A percentile compares a stretch with the other conserved stretches of the same genome.
These are phyloP conservation scores for Candida jianshihensis DNA, from an alignment of 805 yeast species.

Conservation along the genomic window DNA sequence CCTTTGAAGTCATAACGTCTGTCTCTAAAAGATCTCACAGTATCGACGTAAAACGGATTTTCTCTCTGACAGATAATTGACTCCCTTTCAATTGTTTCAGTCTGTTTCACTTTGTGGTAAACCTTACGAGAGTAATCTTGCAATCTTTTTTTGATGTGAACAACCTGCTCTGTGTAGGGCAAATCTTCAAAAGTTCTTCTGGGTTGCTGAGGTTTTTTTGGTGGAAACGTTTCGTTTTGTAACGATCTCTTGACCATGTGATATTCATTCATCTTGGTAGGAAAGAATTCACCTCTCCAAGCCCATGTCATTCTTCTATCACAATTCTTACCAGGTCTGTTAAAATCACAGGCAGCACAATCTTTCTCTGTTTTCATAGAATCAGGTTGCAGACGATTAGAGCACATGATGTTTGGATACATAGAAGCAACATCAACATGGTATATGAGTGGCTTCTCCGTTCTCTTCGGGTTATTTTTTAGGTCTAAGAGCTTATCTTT, in stretches of 20 bases:
- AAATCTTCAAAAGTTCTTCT: conserved; percentile 69
- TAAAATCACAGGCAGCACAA: conserved; percentile 96
- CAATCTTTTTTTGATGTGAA: conserved; percentile 65
- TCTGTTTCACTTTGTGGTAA: conserved; percentile 71
- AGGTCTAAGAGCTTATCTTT: conserved; percentile 48
- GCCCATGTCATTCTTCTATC: conserved; percentile 92
- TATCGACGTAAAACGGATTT: conserved; percentile 92
- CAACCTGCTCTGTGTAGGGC: conserved; percentile 69
- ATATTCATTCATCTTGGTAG: conserved; percentile 88
- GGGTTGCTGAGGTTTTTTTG: conserved; percentile 47
- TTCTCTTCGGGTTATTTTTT: conserved; percentile 53
- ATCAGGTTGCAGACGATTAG: conserved; percentile 95
- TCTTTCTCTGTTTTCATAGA: conserved; percentile 93
- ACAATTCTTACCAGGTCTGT: conserved; percentile 89
- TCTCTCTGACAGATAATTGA: conserved; percentile 96
- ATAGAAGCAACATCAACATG: conserved; percentile 99
- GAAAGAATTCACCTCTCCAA: conserved; percentile 96
- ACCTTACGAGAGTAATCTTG: conserved; percentile 81
- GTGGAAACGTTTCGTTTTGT: conserved; percentile 71
- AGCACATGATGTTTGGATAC: conserved; percentile 98
- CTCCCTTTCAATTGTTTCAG: conserved; percentile 82
- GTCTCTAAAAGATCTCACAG: conserved; percentile 91
- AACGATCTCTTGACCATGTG: conserved; percentile 81
- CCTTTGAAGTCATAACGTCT: conserved; percentile 95
- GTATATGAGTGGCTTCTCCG: conserved; percentile 80